These are phyloP conservation scores for Extremus antarcticus DNA, from an alignment of 495 filamentous ascomycete genomes.

Conservation along the genomic window DNA sequence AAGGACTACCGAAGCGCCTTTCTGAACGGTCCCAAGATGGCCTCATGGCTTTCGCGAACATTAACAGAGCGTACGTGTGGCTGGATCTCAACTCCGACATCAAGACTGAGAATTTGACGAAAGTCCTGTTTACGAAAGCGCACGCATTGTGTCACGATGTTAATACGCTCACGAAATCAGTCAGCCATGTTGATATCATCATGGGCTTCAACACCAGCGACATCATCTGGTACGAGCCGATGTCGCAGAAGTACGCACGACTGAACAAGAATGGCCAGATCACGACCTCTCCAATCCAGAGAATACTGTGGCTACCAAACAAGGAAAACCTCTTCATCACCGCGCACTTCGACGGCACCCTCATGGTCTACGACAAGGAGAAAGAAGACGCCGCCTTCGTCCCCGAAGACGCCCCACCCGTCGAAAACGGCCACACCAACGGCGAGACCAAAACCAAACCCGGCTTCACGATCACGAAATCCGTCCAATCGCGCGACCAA, in stretches of 20 bases:
- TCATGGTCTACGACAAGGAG: slow-evolving; percentile 96
- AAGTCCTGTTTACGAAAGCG: slow-evolving; percentile 91
- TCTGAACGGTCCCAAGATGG: slow-evolving; percentile 68
- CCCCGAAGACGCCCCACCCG: slow-evolving; percentile 35
- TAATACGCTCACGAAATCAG: slow-evolving; percentile 68
- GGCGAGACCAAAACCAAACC: slow-evolving; percentile 6
- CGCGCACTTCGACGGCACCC: slow-evolving; percentile 82
- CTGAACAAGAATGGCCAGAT: slow-evolving; percentile 95
- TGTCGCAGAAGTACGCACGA: slow-evolving; percentile 88
- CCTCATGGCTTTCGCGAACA: slow-evolving; percentile 82
- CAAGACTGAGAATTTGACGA: slow-evolving; percentile 79
- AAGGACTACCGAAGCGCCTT: slow-evolving; percentile 63
- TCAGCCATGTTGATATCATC: slow-evolving; percentile 74
- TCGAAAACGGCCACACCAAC: slow-evolving; percentile 33
- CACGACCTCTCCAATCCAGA: slow-evolving; percentile 69
- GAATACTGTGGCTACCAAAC: slow-evolving; percentile 85
- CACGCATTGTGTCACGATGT: slow-evolving; percentile 93
- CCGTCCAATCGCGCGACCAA: slow-evolving; percentile 83
- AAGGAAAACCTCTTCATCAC: slow-evolving; percentile 92
- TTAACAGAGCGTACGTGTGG: slow-evolving; percentile 88
- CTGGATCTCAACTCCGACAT: slow-evolving; percentile 52
- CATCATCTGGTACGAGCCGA: slow-evolving; percentile 97
- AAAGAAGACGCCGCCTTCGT: slow-evolving; percentile 82
- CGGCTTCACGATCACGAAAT: slow-evolving; percentile 61
- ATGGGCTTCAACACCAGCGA: slow-evolving; percentile 95